Evolutionary conservation across 2,329 filamentous ascomycete species (phyloP).

Genomic region (Fusarium sp.): DNA sequence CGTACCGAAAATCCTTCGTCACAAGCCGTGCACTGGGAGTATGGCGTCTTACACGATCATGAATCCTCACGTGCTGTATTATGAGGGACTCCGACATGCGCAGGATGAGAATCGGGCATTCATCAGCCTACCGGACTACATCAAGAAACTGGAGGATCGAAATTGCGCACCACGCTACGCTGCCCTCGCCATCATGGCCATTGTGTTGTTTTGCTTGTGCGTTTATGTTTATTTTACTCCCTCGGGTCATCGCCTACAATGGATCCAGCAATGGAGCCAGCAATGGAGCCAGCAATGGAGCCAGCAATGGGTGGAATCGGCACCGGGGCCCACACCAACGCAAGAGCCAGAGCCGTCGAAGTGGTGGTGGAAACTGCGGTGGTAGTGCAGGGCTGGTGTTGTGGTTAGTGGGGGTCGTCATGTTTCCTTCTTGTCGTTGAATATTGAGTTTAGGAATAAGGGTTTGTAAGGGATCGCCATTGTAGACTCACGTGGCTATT

Average conservation of each 20-base stretch:
- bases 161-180: conserved; percentile 18
- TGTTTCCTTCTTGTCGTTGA: neutral
- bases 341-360: neutral
- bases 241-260: conserved; percentile 19
- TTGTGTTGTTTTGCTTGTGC: conserved; percentile 7
- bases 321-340: neutral
- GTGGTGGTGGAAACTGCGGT: neutral
- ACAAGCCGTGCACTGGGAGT: conserved; percentile 28
- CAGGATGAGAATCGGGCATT: conserved; percentile 35
- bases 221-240: neutral
- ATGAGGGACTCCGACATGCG: conserved; percentile 40
- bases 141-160: conserved; percentile 25
- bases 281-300: conserved; percentile 15
- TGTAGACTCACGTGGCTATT: neutral
- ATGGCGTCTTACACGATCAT: conserved; percentile 37
- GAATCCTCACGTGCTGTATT: conserved; percentile 46
- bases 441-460: neutral
- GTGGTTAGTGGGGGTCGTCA: conserved; percentile 11
- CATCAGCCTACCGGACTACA: conserved; percentile 36
- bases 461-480: neutral
- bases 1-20: conserved; percentile 41
- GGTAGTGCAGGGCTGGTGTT: neutral
- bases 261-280: conserved; percentile 17
- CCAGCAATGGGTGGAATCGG: neutral
- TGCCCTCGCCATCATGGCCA: conserved; percentile 24